A percentile compares a stretch with the other conserved stretches of the same genome.
phyloP scores from a whole-genome alignment of 2,329 filamentous ascomycete genomes.

The Emydomyces testavorans region DNA sequence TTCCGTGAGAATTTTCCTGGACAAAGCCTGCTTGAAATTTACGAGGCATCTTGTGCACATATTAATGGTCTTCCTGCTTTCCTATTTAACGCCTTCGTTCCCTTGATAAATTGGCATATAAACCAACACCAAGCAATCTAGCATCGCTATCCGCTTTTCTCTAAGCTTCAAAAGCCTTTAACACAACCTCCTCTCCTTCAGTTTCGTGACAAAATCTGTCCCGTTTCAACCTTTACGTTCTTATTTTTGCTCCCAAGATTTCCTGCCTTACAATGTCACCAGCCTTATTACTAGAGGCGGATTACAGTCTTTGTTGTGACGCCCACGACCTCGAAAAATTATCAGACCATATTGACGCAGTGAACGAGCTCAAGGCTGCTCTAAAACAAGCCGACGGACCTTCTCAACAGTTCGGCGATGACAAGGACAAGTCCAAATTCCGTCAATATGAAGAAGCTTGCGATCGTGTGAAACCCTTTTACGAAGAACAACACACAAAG shows the following conservation, averaged over 20 bases:
- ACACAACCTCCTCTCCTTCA: neutral
- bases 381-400: neutral
- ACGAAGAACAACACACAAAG: constrained; percentile 52
- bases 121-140: neutral
- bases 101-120: neutral
- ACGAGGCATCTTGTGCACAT: neutral
- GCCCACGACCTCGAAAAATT: constrained; percentile 12
- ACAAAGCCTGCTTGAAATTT: neutral
- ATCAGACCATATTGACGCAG: constrained; percentile 47
- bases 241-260: neutral
- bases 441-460: constrained; percentile 66
- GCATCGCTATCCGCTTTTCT: neutral
- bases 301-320: constrained; percentile 1
- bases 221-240: neutral
- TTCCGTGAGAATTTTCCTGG: neutral
- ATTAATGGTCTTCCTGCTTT: neutral
- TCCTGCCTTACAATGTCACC: constrained; percentile 13
- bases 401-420: neutral
- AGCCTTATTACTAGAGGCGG: neutral
- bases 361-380: constrained; percentile 47
- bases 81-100: neutral
- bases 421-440: constrained; percentile 39
- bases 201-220: neutral
- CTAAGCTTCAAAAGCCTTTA: neutral
- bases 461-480: constrained; percentile 69